Conservation (phyloP, 129 eudicot species). For the Artemisia annua region DNA sequence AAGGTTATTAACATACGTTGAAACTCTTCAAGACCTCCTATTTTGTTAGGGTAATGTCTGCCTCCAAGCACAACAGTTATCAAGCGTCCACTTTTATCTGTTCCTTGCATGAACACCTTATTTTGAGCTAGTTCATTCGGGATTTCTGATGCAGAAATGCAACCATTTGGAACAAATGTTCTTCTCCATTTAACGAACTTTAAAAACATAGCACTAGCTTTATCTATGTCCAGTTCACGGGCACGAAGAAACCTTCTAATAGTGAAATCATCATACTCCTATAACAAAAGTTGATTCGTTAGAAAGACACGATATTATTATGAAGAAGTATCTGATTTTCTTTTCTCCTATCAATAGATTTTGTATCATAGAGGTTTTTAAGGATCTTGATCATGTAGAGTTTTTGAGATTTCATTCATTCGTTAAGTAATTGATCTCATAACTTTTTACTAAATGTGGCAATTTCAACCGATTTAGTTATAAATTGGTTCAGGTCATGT, state of each 20-base stretch:
- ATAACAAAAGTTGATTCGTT: slow-evolving; percentile 13
- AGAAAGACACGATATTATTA: neutral
- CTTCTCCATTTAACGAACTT: slow-evolving; percentile 59
- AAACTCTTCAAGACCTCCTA: slow-evolving; percentile 52
- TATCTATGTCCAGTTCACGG: slow-evolving; percentile 57
- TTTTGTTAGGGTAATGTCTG: slow-evolving; percentile 49
- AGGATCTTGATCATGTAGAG: no score
- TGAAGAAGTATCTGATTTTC: neutral
- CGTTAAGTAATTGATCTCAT: neutral
- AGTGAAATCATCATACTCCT: slow-evolving; percentile 66
- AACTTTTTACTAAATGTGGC: neutral
- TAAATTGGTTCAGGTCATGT: neutral
- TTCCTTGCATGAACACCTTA: slow-evolving; percentile 65
- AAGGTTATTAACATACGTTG: slow-evolving; percentile 42
- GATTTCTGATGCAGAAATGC: slow-evolving; percentile 46
- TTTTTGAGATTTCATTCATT: no score
- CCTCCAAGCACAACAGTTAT: slow-evolving; percentile 42
- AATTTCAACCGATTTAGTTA: neutral
- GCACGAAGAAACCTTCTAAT: slow-evolving; percentile 78
- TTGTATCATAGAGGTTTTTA: neutral
- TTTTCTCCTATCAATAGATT: neutral
- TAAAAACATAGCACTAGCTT: slow-evolving; percentile 52
- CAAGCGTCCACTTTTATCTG: slow-evolving; percentile 58
- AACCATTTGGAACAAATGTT: slow-evolving; percentile 58
- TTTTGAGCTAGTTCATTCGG: slow-evolving; percentile 60